Percentiles rank a stretch among this genome's conserved stretches.
phyloP scores from a whole-genome alignment of 306 rosid species.

The Acacia crassicarpa region DNA sequence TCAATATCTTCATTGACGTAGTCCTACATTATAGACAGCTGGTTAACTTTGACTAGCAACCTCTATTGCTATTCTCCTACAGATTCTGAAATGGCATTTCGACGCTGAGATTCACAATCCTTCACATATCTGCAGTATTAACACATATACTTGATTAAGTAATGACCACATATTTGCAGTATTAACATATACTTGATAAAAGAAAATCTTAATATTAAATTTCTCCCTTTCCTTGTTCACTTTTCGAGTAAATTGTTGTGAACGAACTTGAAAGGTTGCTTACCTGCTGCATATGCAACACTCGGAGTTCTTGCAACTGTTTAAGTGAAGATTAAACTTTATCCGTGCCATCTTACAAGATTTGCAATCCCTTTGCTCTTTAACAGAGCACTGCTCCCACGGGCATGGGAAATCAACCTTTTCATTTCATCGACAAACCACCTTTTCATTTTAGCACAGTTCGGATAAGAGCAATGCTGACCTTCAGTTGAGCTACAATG shows the following conservation, averaged over 20 bases:
- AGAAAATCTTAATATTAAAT: too few species aligned
- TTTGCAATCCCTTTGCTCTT: constrained; percentile 37
- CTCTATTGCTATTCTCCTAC: constrained; percentile 1
- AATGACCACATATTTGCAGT: constrained; percentile 28
- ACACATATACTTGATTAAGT: constrained; percentile 17
- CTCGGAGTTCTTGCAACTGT: constrained; percentile 33
- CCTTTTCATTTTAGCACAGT: constrained; percentile 26
- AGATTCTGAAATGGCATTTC: constrained; percentile 18
- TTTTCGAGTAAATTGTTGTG: neutral
- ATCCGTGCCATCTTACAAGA: constrained; percentile 41
- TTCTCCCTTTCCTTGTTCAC: too few species aligned
- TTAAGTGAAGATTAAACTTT: constrained; percentile 28
- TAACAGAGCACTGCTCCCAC: constrained; percentile 35
- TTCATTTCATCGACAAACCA: neutral
- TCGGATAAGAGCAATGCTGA: constrained; percentile 39
- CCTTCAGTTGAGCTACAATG: constrained; percentile 24
- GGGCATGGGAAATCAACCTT: constrained; percentile 42
- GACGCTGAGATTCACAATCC: constrained; percentile 11
- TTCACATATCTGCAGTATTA: constrained; percentile 42
- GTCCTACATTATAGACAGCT: neutral
- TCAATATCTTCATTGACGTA: too few species aligned
- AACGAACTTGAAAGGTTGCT: constrained; percentile 5
- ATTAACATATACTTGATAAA: constrained; percentile 10
- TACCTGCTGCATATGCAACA: constrained; percentile 50
- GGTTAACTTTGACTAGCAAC: neutral